Conservation (phyloP, 176 grass and related monocot genomes). For the Avena insularis region DNA sequence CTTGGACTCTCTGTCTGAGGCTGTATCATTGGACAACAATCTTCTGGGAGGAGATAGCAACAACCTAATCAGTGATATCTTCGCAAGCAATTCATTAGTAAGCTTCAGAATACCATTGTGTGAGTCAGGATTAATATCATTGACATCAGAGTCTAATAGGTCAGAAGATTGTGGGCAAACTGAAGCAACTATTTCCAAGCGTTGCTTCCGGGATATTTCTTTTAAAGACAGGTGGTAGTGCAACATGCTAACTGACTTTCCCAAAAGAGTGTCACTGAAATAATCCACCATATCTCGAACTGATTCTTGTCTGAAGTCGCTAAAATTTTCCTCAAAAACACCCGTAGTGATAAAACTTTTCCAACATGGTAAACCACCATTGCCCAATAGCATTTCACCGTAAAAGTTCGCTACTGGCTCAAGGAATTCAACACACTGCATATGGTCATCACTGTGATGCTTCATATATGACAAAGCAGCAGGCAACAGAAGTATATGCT, state of each 20-base stretch:
- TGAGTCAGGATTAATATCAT: slow-evolving; percentile 47
- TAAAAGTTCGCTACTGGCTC: slow-evolving; percentile 62
- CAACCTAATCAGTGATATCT: slow-evolving; percentile 77
- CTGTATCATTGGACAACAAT: slow-evolving; percentile 44
- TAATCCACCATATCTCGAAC: slow-evolving; percentile 60
- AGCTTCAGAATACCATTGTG: slow-evolving; percentile 60
- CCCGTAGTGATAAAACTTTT: slow-evolving; percentile 59
- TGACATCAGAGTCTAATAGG: slow-evolving; percentile 64
- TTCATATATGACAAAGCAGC: slow-evolving; percentile 75
- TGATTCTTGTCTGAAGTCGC: slow-evolving; percentile 52
- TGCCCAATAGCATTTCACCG: slow-evolving; percentile 56
- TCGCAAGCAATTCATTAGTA: slow-evolving; percentile 69
- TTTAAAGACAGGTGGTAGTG: slow-evolving; percentile 54
- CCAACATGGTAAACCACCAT: slow-evolving; percentile 75
- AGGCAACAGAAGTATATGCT: slow-evolving; percentile 77
- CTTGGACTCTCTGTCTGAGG: slow-evolving; percentile 62
- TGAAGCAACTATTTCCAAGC: slow-evolving; percentile 72
- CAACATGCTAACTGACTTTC: slow-evolving; percentile 77
- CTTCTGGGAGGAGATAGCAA: slow-evolving; percentile 68
- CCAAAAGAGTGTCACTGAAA: slow-evolving; percentile 79
- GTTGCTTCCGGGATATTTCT: slow-evolving; percentile 53
- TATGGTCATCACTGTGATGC: slow-evolving; percentile 46
- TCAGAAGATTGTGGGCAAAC: slow-evolving; percentile 69
- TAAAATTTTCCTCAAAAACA: slow-evolving; percentile 66
- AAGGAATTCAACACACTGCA: slow-evolving; percentile 52